phyloP scores from a whole-genome alignment of 2,329 filamentous ascomycete genomes.

The Gaeumannomyces tritici region DNA sequence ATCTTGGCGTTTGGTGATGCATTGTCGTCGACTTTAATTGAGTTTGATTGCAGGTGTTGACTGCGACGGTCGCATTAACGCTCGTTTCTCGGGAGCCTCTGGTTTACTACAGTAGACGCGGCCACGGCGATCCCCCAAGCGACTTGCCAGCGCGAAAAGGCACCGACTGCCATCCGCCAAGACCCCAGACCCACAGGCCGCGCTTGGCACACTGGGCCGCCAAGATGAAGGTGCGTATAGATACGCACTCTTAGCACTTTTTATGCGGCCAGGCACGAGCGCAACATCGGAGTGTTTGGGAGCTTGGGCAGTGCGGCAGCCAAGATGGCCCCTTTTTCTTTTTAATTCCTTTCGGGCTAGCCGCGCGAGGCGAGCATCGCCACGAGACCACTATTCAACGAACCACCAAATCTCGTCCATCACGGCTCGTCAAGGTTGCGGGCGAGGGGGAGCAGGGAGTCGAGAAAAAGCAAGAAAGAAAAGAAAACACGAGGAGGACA shows the following conservation, averaged over 20 bases:
- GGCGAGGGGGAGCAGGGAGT: background rate
- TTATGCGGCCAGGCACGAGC: background rate
- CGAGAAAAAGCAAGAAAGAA: background rate
- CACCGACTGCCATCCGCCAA: background rate
- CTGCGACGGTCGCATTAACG: too few relatives aligned
- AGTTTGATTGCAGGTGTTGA: background rate
- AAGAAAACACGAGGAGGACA: background rate
- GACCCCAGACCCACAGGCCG: background rate
- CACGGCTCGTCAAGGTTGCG: too few relatives aligned
- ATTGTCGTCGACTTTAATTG: too few relatives aligned
- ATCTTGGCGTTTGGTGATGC: background rate
- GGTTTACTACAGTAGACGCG: too few relatives aligned
- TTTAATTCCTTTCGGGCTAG: background rate
- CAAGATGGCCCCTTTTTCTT: too few relatives aligned
- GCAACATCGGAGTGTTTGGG: too few relatives aligned
- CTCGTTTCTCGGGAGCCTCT: background rate
- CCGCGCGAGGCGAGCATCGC: too few relatives aligned
- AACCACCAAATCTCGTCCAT: background rate
- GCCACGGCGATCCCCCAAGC: too few relatives aligned
- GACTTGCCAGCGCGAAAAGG: background rate
- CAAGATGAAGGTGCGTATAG: background rate
- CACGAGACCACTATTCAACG: background rate
- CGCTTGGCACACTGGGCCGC: background rate
- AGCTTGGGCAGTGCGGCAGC: too few relatives aligned
- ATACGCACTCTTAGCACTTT: too few relatives aligned